These are phyloP conservation scores for Benincasa hispida DNA, from an alignment of 306 rosid genomes.

Conservation along the genomic window DNA sequence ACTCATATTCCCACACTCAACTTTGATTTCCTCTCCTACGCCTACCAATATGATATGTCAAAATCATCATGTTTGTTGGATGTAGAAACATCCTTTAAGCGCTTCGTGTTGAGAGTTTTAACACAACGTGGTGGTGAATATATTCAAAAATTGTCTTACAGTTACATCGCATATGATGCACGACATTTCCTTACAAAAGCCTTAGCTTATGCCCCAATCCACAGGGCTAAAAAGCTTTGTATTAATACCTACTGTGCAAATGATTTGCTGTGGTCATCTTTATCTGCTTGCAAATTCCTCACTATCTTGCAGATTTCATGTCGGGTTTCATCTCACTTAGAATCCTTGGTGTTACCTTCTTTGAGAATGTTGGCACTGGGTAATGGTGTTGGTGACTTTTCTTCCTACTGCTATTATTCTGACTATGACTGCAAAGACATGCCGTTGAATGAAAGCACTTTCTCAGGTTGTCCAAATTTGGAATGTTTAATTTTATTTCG, in stretches of 20 bases:
- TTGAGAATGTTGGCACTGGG: not conserved
- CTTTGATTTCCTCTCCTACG: not conserved
- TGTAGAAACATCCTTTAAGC: not conserved
- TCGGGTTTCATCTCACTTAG: not conserved
- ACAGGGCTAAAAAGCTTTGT: not conserved
- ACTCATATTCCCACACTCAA: not conserved
- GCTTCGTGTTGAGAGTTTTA: not conserved
- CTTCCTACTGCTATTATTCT: not conserved
- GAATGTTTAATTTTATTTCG: not conserved
- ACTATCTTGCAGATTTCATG: not conserved
- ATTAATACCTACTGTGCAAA: not conserved
- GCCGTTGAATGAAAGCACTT: not conserved
- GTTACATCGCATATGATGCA: fast-evolving
- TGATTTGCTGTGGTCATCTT: not conserved
- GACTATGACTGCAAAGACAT: not conserved
- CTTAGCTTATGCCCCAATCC: not conserved
- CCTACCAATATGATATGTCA: no score
- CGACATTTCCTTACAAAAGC: not conserved
- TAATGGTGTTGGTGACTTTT: not conserved
- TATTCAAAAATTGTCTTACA: not conserved
- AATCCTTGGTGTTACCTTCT: not conserved
- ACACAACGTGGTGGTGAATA: not conserved
- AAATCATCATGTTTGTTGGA: no score
- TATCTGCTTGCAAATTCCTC: not conserved
- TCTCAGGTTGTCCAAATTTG: not conserved